Evolutionary conservation across 345 rosid species (phyloP).

Genomic region (Rhodamnia rubescens): DNA sequence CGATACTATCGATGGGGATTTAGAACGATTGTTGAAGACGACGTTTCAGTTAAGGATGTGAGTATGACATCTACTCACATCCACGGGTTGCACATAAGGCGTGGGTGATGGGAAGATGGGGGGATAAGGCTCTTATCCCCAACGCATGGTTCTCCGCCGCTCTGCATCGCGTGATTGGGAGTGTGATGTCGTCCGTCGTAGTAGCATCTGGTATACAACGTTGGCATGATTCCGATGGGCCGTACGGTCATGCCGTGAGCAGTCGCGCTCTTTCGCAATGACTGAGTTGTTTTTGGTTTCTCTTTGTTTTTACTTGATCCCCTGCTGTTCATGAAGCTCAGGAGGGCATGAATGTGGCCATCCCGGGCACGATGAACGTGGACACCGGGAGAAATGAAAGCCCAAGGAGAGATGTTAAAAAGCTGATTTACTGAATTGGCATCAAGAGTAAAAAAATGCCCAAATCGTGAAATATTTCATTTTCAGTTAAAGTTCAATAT

Average conservation of each 20-base stretch:
- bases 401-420: too few species aligned
- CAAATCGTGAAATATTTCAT: too few species aligned
- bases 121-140: too few species aligned
- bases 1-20: not conserved
- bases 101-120: conserved; percentile 2
- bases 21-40: not conserved
- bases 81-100: not conserved
- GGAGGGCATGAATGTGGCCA: not conserved
- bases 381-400: not conserved
- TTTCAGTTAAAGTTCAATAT: too few species aligned
- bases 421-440: too few species aligned
- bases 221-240: not conserved
- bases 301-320: not conserved
- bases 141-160: conserved; percentile 13
- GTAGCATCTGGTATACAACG: not conserved
- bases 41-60: not conserved
- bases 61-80: not conserved
- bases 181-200: not conserved
- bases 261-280: not conserved
- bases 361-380: not conserved
- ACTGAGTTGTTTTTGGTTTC: not conserved
- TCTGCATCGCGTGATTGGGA: too few species aligned
- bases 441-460: too few species aligned
- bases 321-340: not conserved
- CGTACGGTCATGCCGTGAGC: not conserved